These are phyloP conservation scores for Fusarium penzigii DNA, from an alignment of 2,329 filamentous ascomycete species.

Conservation along the genomic window DNA sequence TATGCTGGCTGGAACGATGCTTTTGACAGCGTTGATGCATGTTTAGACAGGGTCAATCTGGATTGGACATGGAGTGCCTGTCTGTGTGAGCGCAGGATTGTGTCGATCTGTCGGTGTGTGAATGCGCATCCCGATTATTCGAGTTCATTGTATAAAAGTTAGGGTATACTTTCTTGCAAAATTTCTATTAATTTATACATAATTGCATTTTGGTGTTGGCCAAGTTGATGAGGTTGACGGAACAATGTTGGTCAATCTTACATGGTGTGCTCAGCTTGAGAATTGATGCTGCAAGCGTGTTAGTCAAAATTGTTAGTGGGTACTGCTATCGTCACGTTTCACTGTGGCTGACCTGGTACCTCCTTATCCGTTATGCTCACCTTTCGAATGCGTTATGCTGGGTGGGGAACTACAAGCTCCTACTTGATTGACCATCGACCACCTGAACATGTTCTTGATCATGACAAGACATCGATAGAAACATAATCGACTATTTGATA, in stretches of 20 bases:
- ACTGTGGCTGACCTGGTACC: constrained; percentile 1
- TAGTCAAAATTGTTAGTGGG: background rate
- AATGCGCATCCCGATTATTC: no score
- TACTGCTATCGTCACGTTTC: background rate
- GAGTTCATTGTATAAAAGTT: no score
- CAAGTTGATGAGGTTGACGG: background rate
- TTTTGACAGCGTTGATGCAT: constrained; percentile 4
- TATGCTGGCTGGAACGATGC: background rate
- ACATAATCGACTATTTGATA: no score
- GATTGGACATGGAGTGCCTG: no score
- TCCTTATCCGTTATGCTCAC: constrained; percentile 33
- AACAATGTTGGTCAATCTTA: constrained; percentile 13
- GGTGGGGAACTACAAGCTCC: constrained; percentile 16
- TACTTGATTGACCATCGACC: constrained; percentile 17
- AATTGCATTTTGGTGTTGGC: no score
- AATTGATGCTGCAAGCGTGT: no score
- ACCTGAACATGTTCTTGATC: background rate
- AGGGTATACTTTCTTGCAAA: no score
- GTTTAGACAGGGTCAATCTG: background rate
- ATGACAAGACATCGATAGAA: background rate
- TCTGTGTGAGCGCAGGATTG: no score
- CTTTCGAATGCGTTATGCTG: constrained; percentile 33
- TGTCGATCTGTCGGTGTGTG: no score
- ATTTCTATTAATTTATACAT: no score
- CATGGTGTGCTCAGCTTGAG: constrained; percentile 10